These are phyloP conservation scores for Tetraselmis striata DNA, from an alignment of 139 green algal species.

Conservation along the genomic window DNA sequence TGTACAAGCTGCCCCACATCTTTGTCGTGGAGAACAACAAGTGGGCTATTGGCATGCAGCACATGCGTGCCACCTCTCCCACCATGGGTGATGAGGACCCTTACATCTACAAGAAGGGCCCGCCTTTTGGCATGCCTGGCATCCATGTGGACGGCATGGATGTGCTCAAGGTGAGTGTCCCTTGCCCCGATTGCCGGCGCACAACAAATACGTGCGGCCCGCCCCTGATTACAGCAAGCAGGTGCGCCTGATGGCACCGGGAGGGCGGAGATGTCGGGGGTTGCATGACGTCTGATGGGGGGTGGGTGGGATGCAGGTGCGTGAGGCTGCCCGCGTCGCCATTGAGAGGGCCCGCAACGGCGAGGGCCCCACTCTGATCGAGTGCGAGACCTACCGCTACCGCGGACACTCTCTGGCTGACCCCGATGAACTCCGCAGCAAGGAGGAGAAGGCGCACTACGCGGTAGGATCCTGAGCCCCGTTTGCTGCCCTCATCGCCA, in stretches of 20 bases:
- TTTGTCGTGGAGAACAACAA: constrained; percentile 99
- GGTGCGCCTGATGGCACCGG: too few relatives aligned
- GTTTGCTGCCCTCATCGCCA: too few relatives aligned
- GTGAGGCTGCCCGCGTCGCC: constrained; percentile 81
- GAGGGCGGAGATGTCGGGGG: too few relatives aligned
- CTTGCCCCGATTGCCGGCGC: too few relatives aligned
- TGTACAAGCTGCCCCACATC: constrained; percentile 97
- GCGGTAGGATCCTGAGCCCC: too few relatives aligned
- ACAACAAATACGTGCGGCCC: too few relatives aligned
- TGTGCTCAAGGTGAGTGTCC: constrained; percentile 88
- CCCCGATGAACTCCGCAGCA: constrained; percentile 89
- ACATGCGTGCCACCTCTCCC: constrained; percentile 70
- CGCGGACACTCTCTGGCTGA: constrained; percentile 95
- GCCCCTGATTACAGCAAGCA: too few relatives aligned
- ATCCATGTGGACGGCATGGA: constrained; percentile 97
- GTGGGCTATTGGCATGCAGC: constrained; percentile 97
- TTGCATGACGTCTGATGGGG: too few relatives aligned
- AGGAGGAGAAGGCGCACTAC: constrained; percentile 89
- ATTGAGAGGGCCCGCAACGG: constrained; percentile 80
- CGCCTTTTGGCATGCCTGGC: constrained; percentile 93
- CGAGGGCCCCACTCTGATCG: constrained; percentile 93
- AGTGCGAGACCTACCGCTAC: constrained; percentile 97
- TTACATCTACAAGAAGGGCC: constrained; percentile 96
- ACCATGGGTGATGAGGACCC: constrained; percentile 67
- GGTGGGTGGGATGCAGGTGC: too few relatives aligned